Base-by-base conservation (phyloP, 306 rosid genomes). In the Carpinus fangiana region DNA sequence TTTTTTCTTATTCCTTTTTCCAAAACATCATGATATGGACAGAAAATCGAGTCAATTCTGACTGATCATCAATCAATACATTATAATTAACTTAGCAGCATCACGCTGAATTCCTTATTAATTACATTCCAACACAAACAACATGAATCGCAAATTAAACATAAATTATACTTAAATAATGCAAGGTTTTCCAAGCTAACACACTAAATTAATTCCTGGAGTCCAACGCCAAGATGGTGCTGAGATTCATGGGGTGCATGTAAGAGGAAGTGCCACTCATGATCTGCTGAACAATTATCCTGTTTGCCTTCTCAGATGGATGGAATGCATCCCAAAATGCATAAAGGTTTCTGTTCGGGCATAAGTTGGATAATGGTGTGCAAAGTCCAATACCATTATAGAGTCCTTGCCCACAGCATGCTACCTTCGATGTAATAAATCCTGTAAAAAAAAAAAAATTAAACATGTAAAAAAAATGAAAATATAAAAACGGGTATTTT, bases 351-450 rank as follows among this genome's bases (percentile, higher is more conserved):
- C 98, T 87, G 70, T 93, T 76, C 0, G 90, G 87, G 69, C 98
- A 93, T 74, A 93, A 26, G 73, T 84, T 90, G 0, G 98, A 93
- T 14, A 56, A 78, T 28, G 2, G 23, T 0, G 94, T 93, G 86
- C 98, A 93, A 5, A 90, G 76, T 50, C 96, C 94, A 0, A 93
- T 0, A 2, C 96, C 98, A 72, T 93, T 93, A 46, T 79, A 88
- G 6, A 90, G 93, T 77, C 97, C 96, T 82, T 93, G 96, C n/a
- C 97, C 97, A 5, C 96, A 93, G 56, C 97, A 93, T 18, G 98
- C 98, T 73, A 87, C 21, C 83, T 90, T 84, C 38, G 96, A 86
- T 48, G 96, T 85, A 3, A 66, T 18, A 81, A 93, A 93, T 59
- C 65, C 65, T 59, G 65, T n/a, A 48, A 31, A 31, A 31, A 31